Conservation (phyloP, 2,329 filamentous ascomycete genomes). For the Phialophora expanda region DNA sequence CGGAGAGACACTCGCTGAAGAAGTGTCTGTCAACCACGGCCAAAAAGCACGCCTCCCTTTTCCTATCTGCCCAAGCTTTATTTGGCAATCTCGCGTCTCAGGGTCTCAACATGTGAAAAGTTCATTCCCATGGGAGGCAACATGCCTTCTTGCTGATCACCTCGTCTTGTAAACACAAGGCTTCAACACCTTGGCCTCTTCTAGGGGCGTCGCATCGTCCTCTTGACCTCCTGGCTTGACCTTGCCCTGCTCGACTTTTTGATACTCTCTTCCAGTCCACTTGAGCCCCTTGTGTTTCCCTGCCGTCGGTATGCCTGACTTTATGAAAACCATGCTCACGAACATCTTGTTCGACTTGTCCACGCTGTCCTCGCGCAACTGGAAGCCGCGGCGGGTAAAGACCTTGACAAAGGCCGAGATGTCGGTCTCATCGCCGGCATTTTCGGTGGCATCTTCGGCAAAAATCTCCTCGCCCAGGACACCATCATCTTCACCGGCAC, state of each 20-base stretch:
- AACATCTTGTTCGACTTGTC: constrained; percentile 98
- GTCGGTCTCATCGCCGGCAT: constrained; percentile 73
- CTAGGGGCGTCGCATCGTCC: constrained; percentile 61
- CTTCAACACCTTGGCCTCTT: constrained; percentile 77
- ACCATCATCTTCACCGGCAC: constrained; percentile 57
- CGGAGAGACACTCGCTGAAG: not conserved
- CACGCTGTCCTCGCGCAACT: constrained; percentile 74
- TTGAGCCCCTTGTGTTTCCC: constrained; percentile 69
- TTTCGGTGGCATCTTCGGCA: constrained; percentile 48
- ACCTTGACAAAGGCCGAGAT: constrained; percentile 86
- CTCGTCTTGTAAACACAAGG: constrained; percentile 95
- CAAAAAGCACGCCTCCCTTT: not conserved
- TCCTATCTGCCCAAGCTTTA: not conserved
- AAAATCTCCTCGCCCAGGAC: constrained; percentile 65
- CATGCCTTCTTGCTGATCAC: constrained; percentile 47
- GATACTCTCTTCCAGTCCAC: constrained; percentile 45
- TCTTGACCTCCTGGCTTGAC: constrained; percentile 51
- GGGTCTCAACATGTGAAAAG: not conserved
- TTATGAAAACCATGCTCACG: constrained; percentile 93
- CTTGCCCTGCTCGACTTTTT: constrained; percentile 45
- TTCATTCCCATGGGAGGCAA: not conserved
- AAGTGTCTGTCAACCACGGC: not conserved
- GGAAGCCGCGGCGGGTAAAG: constrained; percentile 78
- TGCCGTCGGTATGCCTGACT: constrained; percentile 73
- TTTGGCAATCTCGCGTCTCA: not conserved